Conservation (phyloP, 768 basidiomycete species). For the Kwoniella shandongensis region DNA sequence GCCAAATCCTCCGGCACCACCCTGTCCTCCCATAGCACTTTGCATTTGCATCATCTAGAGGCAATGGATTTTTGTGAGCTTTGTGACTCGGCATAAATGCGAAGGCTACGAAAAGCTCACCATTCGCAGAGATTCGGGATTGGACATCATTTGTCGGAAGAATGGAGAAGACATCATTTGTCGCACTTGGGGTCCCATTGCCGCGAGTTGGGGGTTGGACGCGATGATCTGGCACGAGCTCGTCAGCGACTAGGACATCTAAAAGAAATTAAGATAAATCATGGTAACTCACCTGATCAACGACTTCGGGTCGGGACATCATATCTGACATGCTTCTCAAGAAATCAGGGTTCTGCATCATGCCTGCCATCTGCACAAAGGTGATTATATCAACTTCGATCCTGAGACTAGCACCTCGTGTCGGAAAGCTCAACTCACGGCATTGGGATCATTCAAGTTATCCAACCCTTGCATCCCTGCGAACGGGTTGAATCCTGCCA, state of each 20-base stretch:
- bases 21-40: constrained; percentile 32
- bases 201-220: constrained; percentile 71
- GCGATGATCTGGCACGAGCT: constrained; percentile 61
- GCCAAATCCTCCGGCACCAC: constrained; percentile 30
- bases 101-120: constrained; percentile 15
- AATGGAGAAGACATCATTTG: constrained; percentile 67
- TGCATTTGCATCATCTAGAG: constrained; percentile 51
- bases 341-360: constrained; percentile 74
- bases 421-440: constrained; percentile 61
- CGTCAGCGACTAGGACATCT: neutral
- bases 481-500: constrained; percentile 75
- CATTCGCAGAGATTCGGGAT: constrained; percentile 44
- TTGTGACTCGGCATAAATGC: too few relatives aligned
- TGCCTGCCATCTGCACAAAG: constrained; percentile 66
- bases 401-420: neutral
- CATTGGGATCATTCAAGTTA: constrained; percentile 90
- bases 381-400: neutral
- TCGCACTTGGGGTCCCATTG: constrained; percentile 77
- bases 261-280: neutral
- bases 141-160: constrained; percentile 67
- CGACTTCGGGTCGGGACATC: constrained; percentile 82
- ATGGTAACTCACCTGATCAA: constrained; percentile 62
- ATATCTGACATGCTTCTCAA: constrained; percentile 80
- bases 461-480: constrained; percentile 71
- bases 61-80: constrained; percentile 10